Conservation (phyloP, 2,329 filamentous ascomycete species). For the Penicillium brevicompactum region DNA sequence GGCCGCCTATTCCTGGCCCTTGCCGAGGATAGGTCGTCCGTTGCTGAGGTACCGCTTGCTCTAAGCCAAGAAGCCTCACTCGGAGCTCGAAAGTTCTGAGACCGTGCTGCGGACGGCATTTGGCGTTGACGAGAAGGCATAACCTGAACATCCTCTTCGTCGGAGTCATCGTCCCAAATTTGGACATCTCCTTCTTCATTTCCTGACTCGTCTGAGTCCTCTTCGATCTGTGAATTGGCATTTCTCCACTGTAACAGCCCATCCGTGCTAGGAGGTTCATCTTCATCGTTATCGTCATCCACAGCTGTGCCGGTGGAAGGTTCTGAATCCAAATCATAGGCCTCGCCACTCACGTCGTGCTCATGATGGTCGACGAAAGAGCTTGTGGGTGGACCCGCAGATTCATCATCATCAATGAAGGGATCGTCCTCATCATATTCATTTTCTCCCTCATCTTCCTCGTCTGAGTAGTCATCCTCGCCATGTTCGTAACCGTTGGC, state of each 20-base stretch:
- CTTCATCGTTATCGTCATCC: conserved; percentile 19
- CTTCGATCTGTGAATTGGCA: conserved; percentile 5
- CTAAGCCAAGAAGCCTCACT: conserved; percentile 5
- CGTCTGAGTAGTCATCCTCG: conserved; percentile 10
- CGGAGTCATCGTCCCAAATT: conserved; percentile 4
- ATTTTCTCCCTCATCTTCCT: conserved; percentile 25
- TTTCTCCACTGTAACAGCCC: conserved; percentile 8
- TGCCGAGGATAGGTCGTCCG: background rate
- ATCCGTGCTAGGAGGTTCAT: conserved; percentile 4
- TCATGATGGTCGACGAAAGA: background rate
- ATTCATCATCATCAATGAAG: conserved; percentile 39
- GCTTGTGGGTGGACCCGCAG: conserved; percentile 12
- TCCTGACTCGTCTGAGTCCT: conserved; percentile 6
- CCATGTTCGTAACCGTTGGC: conserved; percentile 21
- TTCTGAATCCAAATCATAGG: conserved; percentile 32
- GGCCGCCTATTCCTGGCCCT: background rate
- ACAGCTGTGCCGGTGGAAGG: conserved; percentile 39
- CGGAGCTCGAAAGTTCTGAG: background rate
- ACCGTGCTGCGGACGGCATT: background rate
- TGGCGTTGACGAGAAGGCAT: background rate
- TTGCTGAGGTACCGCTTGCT: background rate
- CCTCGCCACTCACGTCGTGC: conserved; percentile 7
- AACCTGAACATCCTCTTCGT: conserved; percentile 1
- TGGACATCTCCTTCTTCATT: conserved; percentile 20
- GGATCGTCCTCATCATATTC: conserved; percentile 38